Evolutionary conservation across 2,329 filamentous ascomycete genomes (phyloP).

Genomic region (Cladosporium velox): DNA sequence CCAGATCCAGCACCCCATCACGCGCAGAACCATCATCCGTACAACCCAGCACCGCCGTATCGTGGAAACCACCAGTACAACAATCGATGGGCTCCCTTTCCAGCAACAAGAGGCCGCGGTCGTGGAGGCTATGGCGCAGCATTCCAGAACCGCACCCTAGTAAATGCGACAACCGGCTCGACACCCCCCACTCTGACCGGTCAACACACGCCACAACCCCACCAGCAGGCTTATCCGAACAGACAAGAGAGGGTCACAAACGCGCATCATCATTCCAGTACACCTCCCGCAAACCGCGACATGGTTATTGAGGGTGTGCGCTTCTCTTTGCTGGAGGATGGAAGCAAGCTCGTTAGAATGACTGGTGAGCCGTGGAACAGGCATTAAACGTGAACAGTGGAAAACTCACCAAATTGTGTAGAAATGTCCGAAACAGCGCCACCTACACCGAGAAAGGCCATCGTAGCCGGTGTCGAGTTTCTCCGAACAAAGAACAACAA

Average conservation of each 20-base stretch:
- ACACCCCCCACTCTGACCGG: background rate
- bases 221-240: constrained; percentile 46
- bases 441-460: constrained; percentile 71
- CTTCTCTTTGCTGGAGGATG: constrained; percentile 72
- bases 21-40: constrained; percentile 3
- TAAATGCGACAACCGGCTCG: constrained; percentile 42
- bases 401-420: constrained; percentile 24
- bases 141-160: constrained; percentile 62
- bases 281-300: constrained; percentile 49
- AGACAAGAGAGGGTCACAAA: constrained; percentile 25
- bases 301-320: constrained; percentile 70
- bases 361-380: constrained; percentile 59
- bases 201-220: background rate
- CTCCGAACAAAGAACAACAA: constrained; percentile 86
- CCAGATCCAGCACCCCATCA: background rate
- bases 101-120: constrained; percentile 24
- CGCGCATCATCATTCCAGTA: constrained; percentile 19
- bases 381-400: background rate
- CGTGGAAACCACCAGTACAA: background rate
- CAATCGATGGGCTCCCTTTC: constrained; percentile 33
- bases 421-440: constrained; percentile 28
- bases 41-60: constrained; percentile 5
- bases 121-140: constrained; percentile 34
- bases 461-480: constrained; percentile 77
- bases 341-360: constrained; percentile 77